A percentile compares a stretch with the other conserved stretches of the same genome.
These are phyloP conservation scores for Aeschynomene evenia DNA, from an alignment of 306 rosid species.

Conservation along the genomic window DNA sequence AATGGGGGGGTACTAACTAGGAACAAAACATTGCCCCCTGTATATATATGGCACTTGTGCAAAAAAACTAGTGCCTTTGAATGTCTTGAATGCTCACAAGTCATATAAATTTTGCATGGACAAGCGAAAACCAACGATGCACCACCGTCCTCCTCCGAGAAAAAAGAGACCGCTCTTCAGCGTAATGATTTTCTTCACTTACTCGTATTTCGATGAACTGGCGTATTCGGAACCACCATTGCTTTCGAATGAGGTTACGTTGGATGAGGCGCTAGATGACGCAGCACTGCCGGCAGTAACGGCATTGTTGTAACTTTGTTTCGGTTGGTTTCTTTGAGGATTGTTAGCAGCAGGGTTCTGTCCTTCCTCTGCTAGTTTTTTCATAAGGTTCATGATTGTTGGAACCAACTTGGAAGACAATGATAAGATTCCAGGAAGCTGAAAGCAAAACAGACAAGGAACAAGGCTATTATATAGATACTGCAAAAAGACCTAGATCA, in stretches of 20 bases:
- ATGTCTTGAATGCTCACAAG: constrained; percentile 40
- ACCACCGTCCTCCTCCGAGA: constrained; percentile 40
- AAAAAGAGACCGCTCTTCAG: constrained; percentile 20
- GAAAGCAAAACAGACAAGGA: constrained; percentile 30
- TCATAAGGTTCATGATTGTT: constrained; percentile 71
- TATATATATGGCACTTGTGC: constrained; percentile 44
- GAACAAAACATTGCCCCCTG: constrained; percentile 38
- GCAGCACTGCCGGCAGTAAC: constrained; percentile 33
- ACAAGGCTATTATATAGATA: background rate
- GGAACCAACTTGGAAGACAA: constrained; percentile 78
- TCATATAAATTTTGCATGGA: constrained; percentile 24
- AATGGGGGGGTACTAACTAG: constrained; percentile 42
- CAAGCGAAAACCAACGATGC: constrained; percentile 27
- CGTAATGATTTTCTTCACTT: constrained; percentile 18
- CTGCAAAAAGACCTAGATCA: background rate
- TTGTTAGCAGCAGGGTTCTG: constrained; percentile 47
- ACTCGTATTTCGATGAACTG: constrained; percentile 56
- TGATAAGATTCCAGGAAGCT: constrained; percentile 89
- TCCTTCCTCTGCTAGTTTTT: constrained; percentile 84
- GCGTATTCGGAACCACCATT: constrained; percentile 35
- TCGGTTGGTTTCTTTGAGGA: constrained; percentile 51
- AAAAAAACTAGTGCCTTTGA: constrained; percentile 63
- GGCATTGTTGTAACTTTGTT: constrained; percentile 39
- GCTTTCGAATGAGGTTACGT: constrained; percentile 42
- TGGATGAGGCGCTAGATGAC: constrained; percentile 70